Conservation (phyloP, 345 rosid genomes). For the Moringa oleifera region DNA sequence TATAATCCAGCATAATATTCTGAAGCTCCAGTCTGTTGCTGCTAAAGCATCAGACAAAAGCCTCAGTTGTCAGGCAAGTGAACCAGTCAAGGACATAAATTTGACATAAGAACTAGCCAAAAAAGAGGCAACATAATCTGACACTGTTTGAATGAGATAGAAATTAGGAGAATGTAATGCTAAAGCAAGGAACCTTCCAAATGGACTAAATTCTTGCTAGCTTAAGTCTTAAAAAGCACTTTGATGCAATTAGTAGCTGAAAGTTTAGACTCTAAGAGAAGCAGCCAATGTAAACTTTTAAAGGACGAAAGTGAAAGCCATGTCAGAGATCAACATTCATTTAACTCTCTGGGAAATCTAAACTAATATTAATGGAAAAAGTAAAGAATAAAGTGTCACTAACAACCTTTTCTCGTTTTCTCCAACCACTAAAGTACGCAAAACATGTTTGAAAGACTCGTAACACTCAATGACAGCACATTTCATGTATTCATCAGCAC, state of each 20-base stretch:
- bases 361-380: too few species aligned
- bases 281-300: not conserved
- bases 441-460: slow-evolving; percentile 78
- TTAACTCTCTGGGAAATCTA: too few species aligned
- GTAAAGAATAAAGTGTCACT: not conserved
- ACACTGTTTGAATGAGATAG: too few species aligned
- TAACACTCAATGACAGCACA: slow-evolving; percentile 98
- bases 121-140: too few species aligned
- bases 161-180: not conserved
- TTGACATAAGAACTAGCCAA: too few species aligned
- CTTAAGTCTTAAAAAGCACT: not conserved
- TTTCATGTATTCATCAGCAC: slow-evolving; percentile 95
- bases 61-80: too few species aligned
- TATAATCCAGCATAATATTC: too few species aligned
- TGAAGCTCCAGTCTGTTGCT: too few species aligned
- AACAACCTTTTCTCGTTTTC: slow-evolving; percentile 92
- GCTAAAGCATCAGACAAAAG: too few species aligned
- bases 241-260: too few species aligned
- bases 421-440: slow-evolving; percentile 74
- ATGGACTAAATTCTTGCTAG: not conserved
- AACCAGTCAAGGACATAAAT: too few species aligned
- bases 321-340: too few species aligned
- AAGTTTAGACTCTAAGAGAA: not conserved
- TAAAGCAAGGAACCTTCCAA: not conserved
- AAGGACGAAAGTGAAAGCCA: not conserved